A percentile compares a stretch with the other conserved stretches of the same genome.
These are phyloP conservation scores for Alternaria gansuensis DNA, from an alignment of 2,329 filamentous ascomycete genomes.

Conservation along the genomic window DNA sequence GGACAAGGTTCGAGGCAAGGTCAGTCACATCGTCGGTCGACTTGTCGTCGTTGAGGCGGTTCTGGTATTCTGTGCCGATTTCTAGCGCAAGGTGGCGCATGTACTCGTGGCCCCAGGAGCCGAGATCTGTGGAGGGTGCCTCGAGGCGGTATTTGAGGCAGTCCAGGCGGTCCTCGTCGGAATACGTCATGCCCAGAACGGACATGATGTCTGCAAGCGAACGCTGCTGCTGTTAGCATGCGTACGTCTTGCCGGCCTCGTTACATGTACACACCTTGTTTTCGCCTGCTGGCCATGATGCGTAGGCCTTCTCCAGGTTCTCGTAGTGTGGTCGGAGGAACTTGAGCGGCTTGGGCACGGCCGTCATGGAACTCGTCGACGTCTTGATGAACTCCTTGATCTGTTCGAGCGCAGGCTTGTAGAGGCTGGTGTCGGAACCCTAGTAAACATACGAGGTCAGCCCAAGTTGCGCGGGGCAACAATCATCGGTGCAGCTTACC, in stretches of 20 bases:
- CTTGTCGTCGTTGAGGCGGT: constrained; percentile 85
- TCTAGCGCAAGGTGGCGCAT: constrained; percentile 94
- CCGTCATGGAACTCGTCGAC: constrained; percentile 98
- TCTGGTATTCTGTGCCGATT: constrained; percentile 92
- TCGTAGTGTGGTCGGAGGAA: constrained; percentile 98
- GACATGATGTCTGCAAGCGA: constrained; percentile 94
- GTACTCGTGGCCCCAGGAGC: constrained; percentile 98
- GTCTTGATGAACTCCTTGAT: constrained; percentile 99
- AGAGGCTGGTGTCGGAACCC: constrained; percentile 87
- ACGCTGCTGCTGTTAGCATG: constrained; percentile 56
- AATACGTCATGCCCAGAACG: constrained; percentile 98
- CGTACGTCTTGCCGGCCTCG: background rate
- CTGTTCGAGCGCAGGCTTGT: constrained; percentile 90
- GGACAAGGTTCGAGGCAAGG: constrained; percentile 83
- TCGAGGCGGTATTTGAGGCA: constrained; percentile 95
- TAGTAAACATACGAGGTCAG: constrained; percentile 53
- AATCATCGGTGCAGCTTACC: constrained; percentile 59
- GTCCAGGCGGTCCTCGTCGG: constrained; percentile 93
- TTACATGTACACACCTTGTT: constrained; percentile 70
- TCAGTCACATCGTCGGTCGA: constrained; percentile 84
- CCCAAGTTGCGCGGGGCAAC: constrained; percentile 26
- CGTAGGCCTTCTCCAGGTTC: constrained; percentile 84
- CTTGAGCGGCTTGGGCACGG: constrained; percentile 97
- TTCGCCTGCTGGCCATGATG: constrained; percentile 83
- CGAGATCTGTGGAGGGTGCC: constrained; percentile 88